Evolutionary conservation across 768 basidiomycete species (phyloP).

Genomic region (Mycena polygramma): DNA sequence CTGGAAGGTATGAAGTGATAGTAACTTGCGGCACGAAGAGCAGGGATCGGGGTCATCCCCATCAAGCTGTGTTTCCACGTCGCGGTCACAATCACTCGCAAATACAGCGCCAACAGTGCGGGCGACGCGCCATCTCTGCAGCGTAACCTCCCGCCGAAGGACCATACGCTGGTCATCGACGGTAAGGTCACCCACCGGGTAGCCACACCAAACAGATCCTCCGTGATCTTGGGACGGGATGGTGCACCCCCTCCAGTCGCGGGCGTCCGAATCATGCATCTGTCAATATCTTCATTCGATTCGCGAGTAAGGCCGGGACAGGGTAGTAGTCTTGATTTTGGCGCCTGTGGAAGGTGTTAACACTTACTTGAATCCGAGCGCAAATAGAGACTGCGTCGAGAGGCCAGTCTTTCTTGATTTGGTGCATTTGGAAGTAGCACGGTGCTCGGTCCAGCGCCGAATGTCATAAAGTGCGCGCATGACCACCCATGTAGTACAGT

Average conservation of each 20-base stretch:
- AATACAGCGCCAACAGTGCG: conserved; percentile 30
- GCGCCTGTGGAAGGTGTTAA: background rate
- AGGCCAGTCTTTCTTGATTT: background rate
- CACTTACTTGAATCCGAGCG: conserved; percentile 13
- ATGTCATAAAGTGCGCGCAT: conserved; percentile 39
- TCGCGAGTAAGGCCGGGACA: conserved; percentile 35
- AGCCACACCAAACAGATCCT: background rate
- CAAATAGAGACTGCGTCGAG: background rate
- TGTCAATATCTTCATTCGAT: conserved; percentile 7
- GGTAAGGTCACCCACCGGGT: conserved; percentile 9
- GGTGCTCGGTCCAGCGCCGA: conserved; percentile 35
- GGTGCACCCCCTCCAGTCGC: conserved; percentile 34
- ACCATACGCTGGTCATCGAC: conserved; percentile 6
- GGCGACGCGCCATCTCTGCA: conserved; percentile 16
- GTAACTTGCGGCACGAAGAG: conserved; percentile 11
- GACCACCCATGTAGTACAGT: conserved; percentile 31
- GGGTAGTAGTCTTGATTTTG: conserved; percentile 1
- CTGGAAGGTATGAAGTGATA: conserved; percentile 32
- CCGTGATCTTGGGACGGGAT: conserved; percentile 9
- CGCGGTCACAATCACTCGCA: conserved; percentile 19
- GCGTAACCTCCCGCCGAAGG: conserved; percentile 14
- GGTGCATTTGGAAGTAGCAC: conserved; percentile 26
- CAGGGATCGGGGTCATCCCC: conserved; percentile 15
- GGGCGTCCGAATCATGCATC: conserved; percentile 19
- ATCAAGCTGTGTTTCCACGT: background rate